A percentile compares a stretch with the other conserved stretches of the same genome.
Evolutionary conservation across 2,329 filamentous ascomycete species (phyloP).

Genomic region (Helicocarpus griseus): DNA sequence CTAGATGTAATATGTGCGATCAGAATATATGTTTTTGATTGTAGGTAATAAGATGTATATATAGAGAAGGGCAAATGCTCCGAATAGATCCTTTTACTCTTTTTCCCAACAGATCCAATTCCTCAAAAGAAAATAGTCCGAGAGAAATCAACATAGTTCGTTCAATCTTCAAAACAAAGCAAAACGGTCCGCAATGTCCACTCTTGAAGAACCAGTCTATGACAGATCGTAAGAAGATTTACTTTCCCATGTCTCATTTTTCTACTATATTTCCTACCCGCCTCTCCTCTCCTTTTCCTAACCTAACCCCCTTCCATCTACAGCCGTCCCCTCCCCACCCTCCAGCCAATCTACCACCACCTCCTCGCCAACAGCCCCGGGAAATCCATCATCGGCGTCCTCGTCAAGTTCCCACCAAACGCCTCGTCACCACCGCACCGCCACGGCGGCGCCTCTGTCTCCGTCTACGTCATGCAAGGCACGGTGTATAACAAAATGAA

Average conservation of each 20-base stretch:
- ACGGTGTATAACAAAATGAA: conserved; percentile 42
- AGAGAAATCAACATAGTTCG: too few relatives aligned
- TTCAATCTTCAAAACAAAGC: too few relatives aligned
- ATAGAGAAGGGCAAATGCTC: too few relatives aligned
- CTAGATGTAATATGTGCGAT: too few relatives aligned
- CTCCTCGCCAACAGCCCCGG: conserved; percentile 31
- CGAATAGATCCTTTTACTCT: too few relatives aligned
- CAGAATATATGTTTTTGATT: too few relatives aligned
- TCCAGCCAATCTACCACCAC: conserved; percentile 24
- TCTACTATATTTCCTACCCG: neutral
- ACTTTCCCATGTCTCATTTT: neutral
- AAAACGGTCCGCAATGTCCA: neutral
- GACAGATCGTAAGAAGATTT: neutral
- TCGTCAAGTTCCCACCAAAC: conserved; percentile 29
- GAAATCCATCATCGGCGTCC: conserved; percentile 32
- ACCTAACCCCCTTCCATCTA: neutral
- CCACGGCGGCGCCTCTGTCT: conserved; percentile 36
- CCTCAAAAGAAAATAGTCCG: too few relatives aligned
- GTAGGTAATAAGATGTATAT: too few relatives aligned
- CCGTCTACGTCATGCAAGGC: conserved; percentile 32
- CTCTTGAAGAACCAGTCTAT: neutral
- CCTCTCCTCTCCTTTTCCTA: neutral
- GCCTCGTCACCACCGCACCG: conserved; percentile 37
- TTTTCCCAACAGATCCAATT: neutral
- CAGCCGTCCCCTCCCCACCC: conserved; percentile 21